Percentiles rank a stretch among this genome's conserved stretches.
Evolutionary conservation across 768 basidiomycete species (phyloP).

Genomic region (Tricholoma bakamatsutake): DNA sequence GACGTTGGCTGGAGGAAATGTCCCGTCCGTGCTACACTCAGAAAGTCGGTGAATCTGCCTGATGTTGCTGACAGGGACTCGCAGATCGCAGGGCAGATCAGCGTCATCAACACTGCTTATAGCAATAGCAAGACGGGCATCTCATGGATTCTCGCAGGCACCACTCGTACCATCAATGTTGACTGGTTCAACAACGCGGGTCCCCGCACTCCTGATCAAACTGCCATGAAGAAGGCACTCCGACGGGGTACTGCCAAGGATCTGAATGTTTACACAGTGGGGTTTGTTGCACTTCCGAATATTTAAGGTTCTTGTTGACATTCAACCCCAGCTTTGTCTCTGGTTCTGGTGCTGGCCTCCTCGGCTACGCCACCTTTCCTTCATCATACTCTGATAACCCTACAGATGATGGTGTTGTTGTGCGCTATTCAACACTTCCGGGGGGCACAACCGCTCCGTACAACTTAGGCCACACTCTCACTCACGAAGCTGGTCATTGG

Average conservation of each 20-base stretch:
- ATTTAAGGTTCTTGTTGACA: not conserved
- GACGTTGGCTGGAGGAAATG: slow-evolving; percentile 31
- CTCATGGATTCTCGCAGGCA: slow-evolving; percentile 34
- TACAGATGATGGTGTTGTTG: slow-evolving; percentile 44
- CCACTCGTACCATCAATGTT: slow-evolving; percentile 37
- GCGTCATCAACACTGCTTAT: slow-evolving; percentile 38
- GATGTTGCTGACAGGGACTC: slow-evolving; percentile 23
- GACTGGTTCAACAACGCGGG: slow-evolving; percentile 44
- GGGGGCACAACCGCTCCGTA: slow-evolving; percentile 37
- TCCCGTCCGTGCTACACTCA: slow-evolving; percentile 28
- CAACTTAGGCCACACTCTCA: slow-evolving; percentile 43
- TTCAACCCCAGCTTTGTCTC: slow-evolving; percentile 27
- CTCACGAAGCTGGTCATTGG: slow-evolving; percentile 61
- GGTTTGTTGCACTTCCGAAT: slow-evolving; percentile 24
- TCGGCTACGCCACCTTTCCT: slow-evolving; percentile 54
- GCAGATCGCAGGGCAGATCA: slow-evolving; percentile 32
- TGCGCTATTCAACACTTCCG: slow-evolving; percentile 35
- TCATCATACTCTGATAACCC: slow-evolving; percentile 31
- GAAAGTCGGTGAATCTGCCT: not conserved
- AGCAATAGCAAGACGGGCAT: slow-evolving; percentile 23
- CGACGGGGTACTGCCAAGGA: slow-evolving; percentile 33
- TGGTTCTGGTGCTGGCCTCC: slow-evolving; percentile 35
- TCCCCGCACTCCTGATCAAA: slow-evolving; percentile 31
- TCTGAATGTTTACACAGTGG: slow-evolving; percentile 49
- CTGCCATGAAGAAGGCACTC: slow-evolving; percentile 41